These are phyloP conservation scores for Anastatica hierochuntica DNA, from an alignment of 345 rosid species.

Conservation along the genomic window DNA sequence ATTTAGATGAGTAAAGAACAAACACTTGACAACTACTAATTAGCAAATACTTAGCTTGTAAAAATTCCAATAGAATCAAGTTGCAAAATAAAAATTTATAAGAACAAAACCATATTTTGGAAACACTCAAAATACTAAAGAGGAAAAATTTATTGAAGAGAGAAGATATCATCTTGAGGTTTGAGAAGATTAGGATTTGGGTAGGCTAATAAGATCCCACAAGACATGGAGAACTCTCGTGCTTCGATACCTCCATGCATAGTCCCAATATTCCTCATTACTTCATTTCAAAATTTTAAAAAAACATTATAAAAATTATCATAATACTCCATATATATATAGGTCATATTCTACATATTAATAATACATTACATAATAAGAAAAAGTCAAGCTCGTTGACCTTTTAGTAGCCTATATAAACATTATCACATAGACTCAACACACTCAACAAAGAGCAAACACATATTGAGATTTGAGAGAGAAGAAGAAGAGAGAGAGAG, in stretches of 20 bases:
- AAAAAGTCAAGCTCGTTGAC: constrained; percentile 42
- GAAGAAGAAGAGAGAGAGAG: not conserved
- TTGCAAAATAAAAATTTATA: constrained; percentile 15
- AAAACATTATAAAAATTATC: not conserved
- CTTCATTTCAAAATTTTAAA: not conserved
- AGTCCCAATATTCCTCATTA: too few species aligned
- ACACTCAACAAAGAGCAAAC: constrained; percentile 1
- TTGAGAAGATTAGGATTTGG: constrained; percentile 24
- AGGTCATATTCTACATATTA: too few species aligned
- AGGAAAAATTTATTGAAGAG: constrained; percentile 20
- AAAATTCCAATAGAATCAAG: constrained; percentile 7
- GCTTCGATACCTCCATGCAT: constrained; percentile 36
- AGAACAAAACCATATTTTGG: too few species aligned
- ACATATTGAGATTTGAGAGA: not conserved
- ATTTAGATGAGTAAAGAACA: too few species aligned
- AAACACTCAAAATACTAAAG: constrained; percentile 23
- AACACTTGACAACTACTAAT: too few species aligned
- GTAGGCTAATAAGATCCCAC: constrained; percentile 53
- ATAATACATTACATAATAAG: too few species aligned
- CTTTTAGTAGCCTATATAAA: constrained; percentile 21
- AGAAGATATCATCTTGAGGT: constrained; percentile 27
- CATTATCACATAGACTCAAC: constrained; percentile 17
- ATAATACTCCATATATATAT: constrained; percentile 3
- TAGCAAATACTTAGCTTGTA: constrained; percentile 4
- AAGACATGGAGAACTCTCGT: constrained; percentile 70